Evolutionary conservation across 2,329 filamentous ascomycete species (phyloP), one percentile per base, ranked within the genome.

Genomic region (Colletotrichum caudatum): DNA sequence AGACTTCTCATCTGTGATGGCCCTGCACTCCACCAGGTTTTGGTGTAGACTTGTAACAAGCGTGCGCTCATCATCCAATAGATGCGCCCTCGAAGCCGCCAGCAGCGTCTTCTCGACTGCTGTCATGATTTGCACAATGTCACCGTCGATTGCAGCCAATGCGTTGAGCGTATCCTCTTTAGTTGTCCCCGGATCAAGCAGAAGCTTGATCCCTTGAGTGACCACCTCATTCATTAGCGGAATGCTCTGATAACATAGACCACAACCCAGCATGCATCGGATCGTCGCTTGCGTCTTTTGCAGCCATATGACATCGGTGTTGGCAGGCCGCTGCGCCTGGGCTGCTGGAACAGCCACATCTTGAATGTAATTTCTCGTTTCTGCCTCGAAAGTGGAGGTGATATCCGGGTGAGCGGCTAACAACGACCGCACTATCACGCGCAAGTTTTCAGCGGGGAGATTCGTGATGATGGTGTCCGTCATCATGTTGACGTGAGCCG

Each of bases 401-500:
- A 81, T 68, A 26, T 74, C 74, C 5, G 76, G 73, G 29, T 80
- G 76, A 14, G 63, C 58, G 1, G 67, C 67, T 48, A 70, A 39
- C 18, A 78, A 66, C 9, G 76, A 76, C 66, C 82, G 76, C 64
- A 84, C 74, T 6, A 84, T 77, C 8, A 78, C 77, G 3, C 83
- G 80, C 20, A 85, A 73, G 6, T 79, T 82, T n/a, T 82, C 81
- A 1, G 77, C 74, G 1, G 82, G 78, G 33, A 85, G 72, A 57
- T 82, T 84, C n/a, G 80, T 81, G 64, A 85, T 82, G 67, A 84
- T 80, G 5, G 80, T 83, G 67, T 84, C 83, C 2, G 80, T 82
- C 83, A 84, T 84, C 80, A 84, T 82, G 64, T 85, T 85, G 72
- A 84, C 82, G 74, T 85, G 83, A 35, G 82, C 80, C 46, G 72